Evolutionary conservation across 345 rosid species (phyloP), one percentile per base, ranked within the genome.

Genomic region (Passiflora organensis): DNA sequence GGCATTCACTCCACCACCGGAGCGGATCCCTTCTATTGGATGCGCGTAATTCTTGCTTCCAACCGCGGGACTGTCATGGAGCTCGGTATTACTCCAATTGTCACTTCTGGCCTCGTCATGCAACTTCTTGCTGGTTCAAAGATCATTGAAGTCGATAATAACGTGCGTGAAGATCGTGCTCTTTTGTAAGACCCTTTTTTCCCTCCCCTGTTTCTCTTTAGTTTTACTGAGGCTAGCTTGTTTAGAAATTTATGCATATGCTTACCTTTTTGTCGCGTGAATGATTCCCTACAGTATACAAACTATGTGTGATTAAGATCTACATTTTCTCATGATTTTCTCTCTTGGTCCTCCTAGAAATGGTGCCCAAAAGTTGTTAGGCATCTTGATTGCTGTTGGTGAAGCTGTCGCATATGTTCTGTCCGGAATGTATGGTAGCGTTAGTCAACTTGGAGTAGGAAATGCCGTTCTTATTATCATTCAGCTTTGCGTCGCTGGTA

Each of bases 341-440:
- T 8, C 34, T 28, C 5, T 46, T 53, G 48, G 67, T 11, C 8
- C 25, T 64, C 57, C 2, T 76, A 85, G 94, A 66, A 86, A 86
- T 58, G 94, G 94, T 48, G 89, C 94, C 13, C 94, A 85, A 63
- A 85, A 85, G 74, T 78, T 85, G 78, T 64, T 85, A 66, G 94
- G 94, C 49, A 80, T 82, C 39, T 64, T 85, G 58, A 85, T 85
- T 47, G 94, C 89, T 50, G 64, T 85, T 19, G 94, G 94, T 62
- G 89, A 85, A 70, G 94, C 94, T 5, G 94, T 82, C 43, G 94
- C 89, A 2, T 85, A 85, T 55, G 94, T 82, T 60, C 89, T 82
- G 46, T 85, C 89, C 8, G 94, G 94, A 48, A 85, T 85, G 89
- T 85, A 82, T 76, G 89, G 95, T 8, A 82, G 83, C 16, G 89